Conservation (phyloP, 208 protist species). For the Porcisia hertigi region DNA sequence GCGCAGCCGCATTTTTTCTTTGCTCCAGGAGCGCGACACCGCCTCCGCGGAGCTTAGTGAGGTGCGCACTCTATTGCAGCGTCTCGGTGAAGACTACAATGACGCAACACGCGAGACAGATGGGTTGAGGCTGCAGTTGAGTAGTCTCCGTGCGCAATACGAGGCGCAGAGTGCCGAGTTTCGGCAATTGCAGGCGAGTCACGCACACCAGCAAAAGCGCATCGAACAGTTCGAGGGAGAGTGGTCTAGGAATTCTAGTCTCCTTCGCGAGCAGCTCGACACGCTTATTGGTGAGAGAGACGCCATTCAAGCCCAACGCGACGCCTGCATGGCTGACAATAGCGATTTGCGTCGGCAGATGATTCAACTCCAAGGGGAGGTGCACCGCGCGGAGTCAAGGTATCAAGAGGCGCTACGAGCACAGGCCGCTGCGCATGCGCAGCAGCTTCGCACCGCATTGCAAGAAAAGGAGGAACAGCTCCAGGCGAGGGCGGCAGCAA, state of each 20-base stretch:
- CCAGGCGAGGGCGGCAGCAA: conserved; percentile 18
- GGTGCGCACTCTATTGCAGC: conserved; percentile 45
- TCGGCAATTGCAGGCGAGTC: conserved; percentile 9
- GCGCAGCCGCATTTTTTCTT: conserved; percentile 25
- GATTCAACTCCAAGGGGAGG: conserved; percentile 26
- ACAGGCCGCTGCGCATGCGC: conserved; percentile 19
- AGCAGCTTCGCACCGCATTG: conserved; percentile 27
- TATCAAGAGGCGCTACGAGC: conserved; percentile 19
- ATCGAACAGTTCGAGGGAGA: conserved; percentile 38
- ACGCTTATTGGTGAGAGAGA: conserved; percentile 38
- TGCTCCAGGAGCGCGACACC: conserved; percentile 42
- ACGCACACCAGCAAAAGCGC: conserved; percentile 28
- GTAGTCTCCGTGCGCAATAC: conserved; percentile 21
- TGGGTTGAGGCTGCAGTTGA: conserved; percentile 20
- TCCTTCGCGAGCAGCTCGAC: conserved; percentile 42
- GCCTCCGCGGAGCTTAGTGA: conserved; percentile 34
- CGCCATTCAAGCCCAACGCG: conserved; percentile 36
- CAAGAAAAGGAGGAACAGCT: conserved; percentile 45
- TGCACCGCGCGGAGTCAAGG: conserved; percentile 14
- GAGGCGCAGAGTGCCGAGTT: conserved; percentile 37
- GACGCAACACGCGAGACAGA: conserved; percentile 22
- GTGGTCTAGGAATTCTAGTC: conserved; percentile 37
- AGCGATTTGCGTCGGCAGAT: conserved; percentile 37
- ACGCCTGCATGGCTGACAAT: conserved; percentile 39
- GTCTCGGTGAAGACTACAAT: conserved; percentile 47